phyloP scores from a whole-genome alignment of 1,284 basidiomycete genomes.

The Filobasidium uniguttulatum region DNA sequence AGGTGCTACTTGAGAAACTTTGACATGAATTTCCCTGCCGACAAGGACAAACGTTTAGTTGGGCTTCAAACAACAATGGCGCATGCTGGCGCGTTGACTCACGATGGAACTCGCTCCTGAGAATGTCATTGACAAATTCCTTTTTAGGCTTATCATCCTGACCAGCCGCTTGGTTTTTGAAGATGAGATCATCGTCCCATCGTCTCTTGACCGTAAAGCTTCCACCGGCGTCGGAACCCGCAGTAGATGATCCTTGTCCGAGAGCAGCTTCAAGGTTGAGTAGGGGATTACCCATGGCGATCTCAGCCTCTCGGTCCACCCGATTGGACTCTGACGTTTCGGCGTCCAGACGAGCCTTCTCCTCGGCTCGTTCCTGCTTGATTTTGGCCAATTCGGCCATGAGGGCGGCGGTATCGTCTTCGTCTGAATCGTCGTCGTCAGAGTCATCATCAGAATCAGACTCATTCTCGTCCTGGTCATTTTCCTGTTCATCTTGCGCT shows the following conservation, averaged over 20 bases:
- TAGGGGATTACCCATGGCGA: constrained; percentile 71
- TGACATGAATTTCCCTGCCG: constrained; percentile 1
- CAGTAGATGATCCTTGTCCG: constrained; percentile 50
- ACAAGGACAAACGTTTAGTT: background rate
- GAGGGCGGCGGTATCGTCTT: constrained; percentile 84
- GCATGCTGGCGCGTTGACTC: constrained; percentile 19
- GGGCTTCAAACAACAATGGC: background rate
- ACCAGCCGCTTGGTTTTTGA: constrained; percentile 85
- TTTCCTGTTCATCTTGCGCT: constrained; percentile 19
- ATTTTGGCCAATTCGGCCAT: constrained; percentile 89
- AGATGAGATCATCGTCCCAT: constrained; percentile 94
- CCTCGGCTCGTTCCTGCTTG: constrained; percentile 82
- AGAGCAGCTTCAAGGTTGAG: constrained; percentile 78
- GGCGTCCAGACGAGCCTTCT: constrained; percentile 64
- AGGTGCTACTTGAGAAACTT: constrained; percentile 1
- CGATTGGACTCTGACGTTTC: constrained; percentile 56
- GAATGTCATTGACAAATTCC: constrained; percentile 81
- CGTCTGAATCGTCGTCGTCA: constrained; percentile 48
- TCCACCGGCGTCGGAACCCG: constrained; percentile 42
- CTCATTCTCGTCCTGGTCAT: constrained; percentile 15
- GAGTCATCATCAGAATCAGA: background rate
- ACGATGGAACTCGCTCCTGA: constrained; percentile 77
- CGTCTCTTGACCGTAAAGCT: constrained; percentile 74
- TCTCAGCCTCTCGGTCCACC: constrained; percentile 58
- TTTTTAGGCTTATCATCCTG: constrained; percentile 49